A percentile compares a stretch with the other conserved stretches of the same genome.
phyloP scores from a whole-genome alignment of 352 stramenopile genomes.

The Phytophthora lateralis region DNA sequence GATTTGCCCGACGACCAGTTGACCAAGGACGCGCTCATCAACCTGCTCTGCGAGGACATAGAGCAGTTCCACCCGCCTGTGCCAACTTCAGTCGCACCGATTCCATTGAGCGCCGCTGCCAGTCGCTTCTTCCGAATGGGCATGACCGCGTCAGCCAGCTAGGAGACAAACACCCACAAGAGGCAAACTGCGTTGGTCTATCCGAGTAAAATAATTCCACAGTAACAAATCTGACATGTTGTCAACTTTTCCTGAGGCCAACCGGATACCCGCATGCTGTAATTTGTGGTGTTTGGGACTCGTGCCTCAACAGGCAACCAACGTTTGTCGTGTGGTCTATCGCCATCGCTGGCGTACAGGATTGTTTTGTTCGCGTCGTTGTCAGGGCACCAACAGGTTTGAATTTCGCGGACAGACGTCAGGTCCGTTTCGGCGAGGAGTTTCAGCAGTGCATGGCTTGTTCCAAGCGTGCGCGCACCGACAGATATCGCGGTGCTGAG shows the following conservation, averaged over 20 bases:
- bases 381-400: slow-evolving; percentile 7
- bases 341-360: neutral
- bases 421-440: slow-evolving; percentile 17
- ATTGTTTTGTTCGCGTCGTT: slow-evolving; percentile 8
- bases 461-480: slow-evolving; percentile 11
- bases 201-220: slow-evolving; percentile 36
- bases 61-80: slow-evolving; percentile 57
- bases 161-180: neutral
- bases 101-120: slow-evolving; percentile 20
- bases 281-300: neutral
- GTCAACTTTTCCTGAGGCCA: too few species aligned
- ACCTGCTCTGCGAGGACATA: slow-evolving; percentile 68
- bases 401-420: slow-evolving; percentile 8
- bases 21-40: slow-evolving; percentile 63
- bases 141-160: slow-evolving; percentile 60
- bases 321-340: slow-evolving; percentile 11
- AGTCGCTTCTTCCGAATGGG: slow-evolving; percentile 56
- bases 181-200: neutral
- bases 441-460: slow-evolving; percentile 16
- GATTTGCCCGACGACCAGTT: slow-evolving; percentile 68
- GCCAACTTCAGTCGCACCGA: slow-evolving; percentile 23
- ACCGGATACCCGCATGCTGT: neutral
- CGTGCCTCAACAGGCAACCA: neutral
- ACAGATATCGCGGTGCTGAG: neutral
- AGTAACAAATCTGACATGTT: slow-evolving; percentile 9